Evolutionary conservation across 306 rosid genomes (phyloP).

Genomic region (Cucurbita maxima): DNA sequence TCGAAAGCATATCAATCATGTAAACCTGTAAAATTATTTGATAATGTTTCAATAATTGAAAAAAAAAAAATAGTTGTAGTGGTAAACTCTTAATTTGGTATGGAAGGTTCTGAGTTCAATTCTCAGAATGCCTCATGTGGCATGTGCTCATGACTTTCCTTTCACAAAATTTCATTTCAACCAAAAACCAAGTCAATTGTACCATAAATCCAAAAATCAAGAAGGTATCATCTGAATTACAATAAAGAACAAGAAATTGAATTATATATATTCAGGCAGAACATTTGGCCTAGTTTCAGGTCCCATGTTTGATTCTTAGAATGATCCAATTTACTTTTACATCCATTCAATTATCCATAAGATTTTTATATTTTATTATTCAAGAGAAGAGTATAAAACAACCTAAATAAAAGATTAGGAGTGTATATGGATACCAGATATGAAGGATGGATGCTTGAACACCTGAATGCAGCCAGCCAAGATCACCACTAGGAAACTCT

Average conservation of each 20-base stretch:
- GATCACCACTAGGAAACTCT: not conserved
- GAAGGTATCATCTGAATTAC: not conserved
- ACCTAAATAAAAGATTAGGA: not conserved
- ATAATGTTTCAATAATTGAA: not conserved
- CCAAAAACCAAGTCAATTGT: not conserved
- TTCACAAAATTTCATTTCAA: not conserved
- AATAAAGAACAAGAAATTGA: not conserved
- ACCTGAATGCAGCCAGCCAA: not conserved
- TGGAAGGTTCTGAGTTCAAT: not conserved
- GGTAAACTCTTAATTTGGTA: no score
- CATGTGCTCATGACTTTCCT: no score
- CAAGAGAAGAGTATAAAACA: not conserved
- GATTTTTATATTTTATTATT: not conserved
- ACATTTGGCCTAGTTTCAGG: not conserved
- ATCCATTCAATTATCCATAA: not conserved
- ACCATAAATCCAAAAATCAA: not conserved
- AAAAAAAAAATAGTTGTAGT: no score
- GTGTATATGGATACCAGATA: not conserved
- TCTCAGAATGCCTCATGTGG: not conserved
- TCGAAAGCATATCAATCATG: not conserved
- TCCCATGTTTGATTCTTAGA: not conserved
- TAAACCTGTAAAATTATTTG: not conserved
- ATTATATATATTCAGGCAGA: no score
- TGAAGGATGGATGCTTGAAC: not conserved
- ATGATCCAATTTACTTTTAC: not conserved